phyloP scores from a whole-genome alignment of 225 moss, liverwort and hornwort genomes.

The Polytrichum formosum region DNA sequence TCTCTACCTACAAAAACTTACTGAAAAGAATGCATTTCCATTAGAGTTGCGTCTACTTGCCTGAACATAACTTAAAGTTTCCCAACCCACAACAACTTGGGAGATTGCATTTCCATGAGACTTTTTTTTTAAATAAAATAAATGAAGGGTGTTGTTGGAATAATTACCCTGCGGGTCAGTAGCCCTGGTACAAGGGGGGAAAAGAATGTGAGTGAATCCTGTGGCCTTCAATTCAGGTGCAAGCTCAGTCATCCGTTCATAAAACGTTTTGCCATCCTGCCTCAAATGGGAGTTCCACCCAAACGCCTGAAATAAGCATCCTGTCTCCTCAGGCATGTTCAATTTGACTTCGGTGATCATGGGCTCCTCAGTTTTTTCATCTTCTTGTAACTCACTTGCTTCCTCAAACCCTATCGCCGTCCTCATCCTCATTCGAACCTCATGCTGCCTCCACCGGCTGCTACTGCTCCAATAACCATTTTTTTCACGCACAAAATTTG shows the following conservation, averaged over 20 bases:
- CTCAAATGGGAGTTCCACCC: constrained; percentile 25
- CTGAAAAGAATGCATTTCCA: too few relatives aligned
- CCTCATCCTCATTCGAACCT: neutral
- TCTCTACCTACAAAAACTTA: too few relatives aligned
- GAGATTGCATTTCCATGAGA: too few relatives aligned
- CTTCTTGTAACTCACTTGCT: neutral
- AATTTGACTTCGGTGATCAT: constrained; percentile 5
- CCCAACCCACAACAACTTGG: too few relatives aligned
- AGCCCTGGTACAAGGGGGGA: constrained; percentile 21
- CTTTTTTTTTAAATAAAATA: too few relatives aligned
- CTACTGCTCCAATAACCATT: neutral
- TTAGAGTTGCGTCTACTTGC: too few relatives aligned
- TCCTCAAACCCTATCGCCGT: neutral
- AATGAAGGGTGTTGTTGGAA: too few relatives aligned
- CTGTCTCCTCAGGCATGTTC: constrained; percentile 3
- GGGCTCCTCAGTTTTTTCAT: neutral
- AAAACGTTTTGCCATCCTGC: constrained; percentile 17
- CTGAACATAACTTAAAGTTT: too few relatives aligned
- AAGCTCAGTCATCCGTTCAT: constrained; percentile 17
- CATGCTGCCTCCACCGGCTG: neutral
- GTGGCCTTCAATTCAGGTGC: constrained; percentile 13
- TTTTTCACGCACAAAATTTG: too few relatives aligned
- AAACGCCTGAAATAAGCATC: constrained; percentile 26
- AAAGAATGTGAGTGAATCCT: constrained; percentile 23
- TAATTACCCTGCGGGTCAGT: constrained; percentile 11